A percentile compares a stretch with the other conserved stretches of the same genome.
Evolutionary conservation across 1,284 basidiomycete genomes (phyloP).

Genomic region (Ustilago shanxiensis): DNA sequence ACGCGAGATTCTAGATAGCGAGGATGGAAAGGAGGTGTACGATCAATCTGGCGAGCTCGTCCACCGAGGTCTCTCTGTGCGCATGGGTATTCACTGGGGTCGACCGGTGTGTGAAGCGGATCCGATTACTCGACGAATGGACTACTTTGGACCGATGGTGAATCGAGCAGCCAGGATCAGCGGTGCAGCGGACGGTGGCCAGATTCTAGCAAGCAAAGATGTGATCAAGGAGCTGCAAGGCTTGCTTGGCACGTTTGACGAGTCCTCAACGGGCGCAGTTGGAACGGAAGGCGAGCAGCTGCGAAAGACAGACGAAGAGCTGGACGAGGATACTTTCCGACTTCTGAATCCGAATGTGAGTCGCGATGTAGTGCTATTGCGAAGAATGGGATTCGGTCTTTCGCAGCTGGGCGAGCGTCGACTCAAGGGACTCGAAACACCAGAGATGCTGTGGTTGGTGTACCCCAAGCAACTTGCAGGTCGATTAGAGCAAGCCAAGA

Average conservation of each 20-base stretch:
- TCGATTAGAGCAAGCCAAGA: constrained; percentile 77
- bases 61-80: constrained; percentile 89
- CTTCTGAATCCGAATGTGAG: constrained; percentile 68
- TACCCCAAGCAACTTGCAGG: constrained; percentile 84
- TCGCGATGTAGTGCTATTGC: constrained; percentile 78
- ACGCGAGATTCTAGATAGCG: constrained; percentile 89
- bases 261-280: constrained; percentile 23
- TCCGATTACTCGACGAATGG: constrained; percentile 95
- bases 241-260: constrained; percentile 57
- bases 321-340: constrained; percentile 68
- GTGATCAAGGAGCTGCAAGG: constrained; percentile 72
- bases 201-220: constrained; percentile 93
- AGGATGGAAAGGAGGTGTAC: constrained; percentile 86
- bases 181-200: constrained; percentile 87
- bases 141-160: constrained; percentile 73
- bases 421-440: constrained; percentile 87
- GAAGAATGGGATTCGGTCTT: constrained; percentile 80
- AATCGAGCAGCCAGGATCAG: constrained; percentile 83
- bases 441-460: constrained; percentile 83
- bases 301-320: constrained; percentile 47
- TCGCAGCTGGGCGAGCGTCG: constrained; percentile 87
- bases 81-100: constrained; percentile 98
- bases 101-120: constrained; percentile 91
- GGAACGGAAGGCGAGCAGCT: constrained; percentile 20
- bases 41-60: constrained; percentile 81